Evolutionary conservation across 1,284 basidiomycete species (phyloP), one percentile per base, ranked within the genome.

Genomic region (Papiliotrema nemorosa): DNA sequence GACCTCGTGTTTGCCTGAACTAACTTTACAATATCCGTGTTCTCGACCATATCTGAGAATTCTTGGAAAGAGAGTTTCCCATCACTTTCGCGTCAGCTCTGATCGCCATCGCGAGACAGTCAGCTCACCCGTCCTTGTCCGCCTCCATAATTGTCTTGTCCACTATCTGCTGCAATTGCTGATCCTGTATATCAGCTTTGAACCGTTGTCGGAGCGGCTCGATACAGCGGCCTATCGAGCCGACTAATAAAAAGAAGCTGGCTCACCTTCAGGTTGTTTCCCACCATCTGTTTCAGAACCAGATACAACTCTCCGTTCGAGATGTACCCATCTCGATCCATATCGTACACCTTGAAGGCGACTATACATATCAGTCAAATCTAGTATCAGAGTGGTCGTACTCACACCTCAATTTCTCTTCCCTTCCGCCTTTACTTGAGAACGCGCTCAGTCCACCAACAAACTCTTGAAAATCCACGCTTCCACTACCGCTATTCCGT

Each of bases 101-200:
- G 12, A 39, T 26, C 21, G 38, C 13, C 5, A 16, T 16, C 27
- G 22, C 27, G 24, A 24, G 12, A 34, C 5, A 26, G 26, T 24
- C 12, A n/a, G 53, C 76, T 57, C 52, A 78, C 76, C 80, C 91
- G 69, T 99, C 91, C 73, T 90, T 88, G 73, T 99, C 94, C 16
- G 93, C 94, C 77, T 98, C 94, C 90, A 98, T 94, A 73, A 99
- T 98, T 16, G 94, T 98, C 80, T 99, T 99, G 77, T 99, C 96
- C 10, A 98, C 96, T 60, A 99, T 99, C 76, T 98, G 94, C 74
- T 99, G 96, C 59, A 98, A 77, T 79, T 98, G 96, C 73, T 96
- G 90, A 75, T 99, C 96, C 87, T 90, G 24, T 14, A 29, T 2
- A 20, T 42, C 38, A 48, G 37, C 34, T 5, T 26, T 5, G 16